Percentiles rank a stretch among this genome's conserved stretches.
Conservation (phyloP, 1,139 yeast genomes). For the Meyerozyma elateridarum region DNA sequence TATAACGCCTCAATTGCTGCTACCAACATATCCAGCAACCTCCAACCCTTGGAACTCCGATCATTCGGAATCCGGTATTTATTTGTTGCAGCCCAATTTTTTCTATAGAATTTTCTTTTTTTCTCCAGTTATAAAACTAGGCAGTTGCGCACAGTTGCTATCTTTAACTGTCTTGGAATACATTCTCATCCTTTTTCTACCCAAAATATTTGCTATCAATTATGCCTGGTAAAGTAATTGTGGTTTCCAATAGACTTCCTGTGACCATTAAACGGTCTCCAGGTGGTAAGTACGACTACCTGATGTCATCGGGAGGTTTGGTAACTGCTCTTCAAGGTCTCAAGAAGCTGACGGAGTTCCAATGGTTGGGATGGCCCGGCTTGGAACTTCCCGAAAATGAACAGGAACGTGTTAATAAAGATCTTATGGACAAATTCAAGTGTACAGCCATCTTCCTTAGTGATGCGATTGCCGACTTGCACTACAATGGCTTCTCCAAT, state of each 20-base stretch:
- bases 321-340: slow-evolving; percentile 94
- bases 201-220: no score
- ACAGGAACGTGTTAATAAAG: slow-evolving; percentile 61
- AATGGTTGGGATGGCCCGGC: slow-evolving; percentile 98
- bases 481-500: slow-evolving; percentile 94
- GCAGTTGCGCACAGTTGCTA: no score
- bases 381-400: slow-evolving; percentile 80
- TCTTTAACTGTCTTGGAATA: no score
- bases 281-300: slow-evolving; percentile 60
- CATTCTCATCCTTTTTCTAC: no score
- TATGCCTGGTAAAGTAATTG: slow-evolving; percentile 85
- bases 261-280: slow-evolving; percentile 76
- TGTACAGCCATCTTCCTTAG: slow-evolving; percentile 86
- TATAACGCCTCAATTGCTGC: no score
- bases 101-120: no score
- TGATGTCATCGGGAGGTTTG: slow-evolving; percentile 95
- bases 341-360: slow-evolving; percentile 78
- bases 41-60: no score
- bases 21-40: no score
- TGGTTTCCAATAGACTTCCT: slow-evolving; percentile 91
- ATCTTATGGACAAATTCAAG: slow-evolving; percentile 70
- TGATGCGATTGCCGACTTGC: slow-evolving; percentile 90
- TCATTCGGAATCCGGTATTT: no score
- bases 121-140: no score
- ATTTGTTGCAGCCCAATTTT: no score